Conservation (phyloP, 176 grass and related monocot genomes). For the Lolium perenne region DNA sequence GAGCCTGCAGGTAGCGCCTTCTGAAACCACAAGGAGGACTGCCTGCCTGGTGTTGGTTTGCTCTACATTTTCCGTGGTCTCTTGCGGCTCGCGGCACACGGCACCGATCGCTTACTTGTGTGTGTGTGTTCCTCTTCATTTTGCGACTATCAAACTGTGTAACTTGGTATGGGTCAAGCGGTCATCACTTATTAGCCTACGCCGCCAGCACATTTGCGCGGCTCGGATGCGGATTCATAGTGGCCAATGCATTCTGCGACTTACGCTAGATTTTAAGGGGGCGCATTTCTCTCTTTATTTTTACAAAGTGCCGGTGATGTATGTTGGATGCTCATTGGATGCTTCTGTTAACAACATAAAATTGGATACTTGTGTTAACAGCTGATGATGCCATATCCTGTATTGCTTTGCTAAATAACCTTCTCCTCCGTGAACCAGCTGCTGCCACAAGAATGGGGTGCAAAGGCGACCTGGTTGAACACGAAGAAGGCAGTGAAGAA, state of each 20-base stretch:
- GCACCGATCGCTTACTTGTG: background rate
- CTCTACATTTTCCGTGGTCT: background rate
- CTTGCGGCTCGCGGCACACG: background rate
- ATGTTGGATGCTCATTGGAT: background rate
- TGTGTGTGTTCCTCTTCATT: background rate
- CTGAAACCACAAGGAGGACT: background rate
- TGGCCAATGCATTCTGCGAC: too few species aligned
- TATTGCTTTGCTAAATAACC: conserved; percentile 12
- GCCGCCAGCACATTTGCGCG: background rate
- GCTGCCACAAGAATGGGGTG: background rate
- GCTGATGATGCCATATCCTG: background rate
- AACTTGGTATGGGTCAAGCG: background rate
- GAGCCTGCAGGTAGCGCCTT: background rate
- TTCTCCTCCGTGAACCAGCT: conserved; percentile 28
- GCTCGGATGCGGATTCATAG: too few species aligned
- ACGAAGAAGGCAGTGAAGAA: conserved; percentile 43
- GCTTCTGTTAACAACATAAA: background rate
- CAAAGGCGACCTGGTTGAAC: background rate
- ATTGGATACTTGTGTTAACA: background rate
- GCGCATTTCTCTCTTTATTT: background rate
- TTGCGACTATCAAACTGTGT: background rate
- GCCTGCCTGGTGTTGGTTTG: too few species aligned
- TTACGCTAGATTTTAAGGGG: background rate
- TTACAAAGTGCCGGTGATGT: background rate
- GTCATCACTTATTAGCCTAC: background rate